These are phyloP conservation scores for Amanita subjunquillea DNA, from an alignment of 768 basidiomycete species.

Conservation along the genomic window DNA sequence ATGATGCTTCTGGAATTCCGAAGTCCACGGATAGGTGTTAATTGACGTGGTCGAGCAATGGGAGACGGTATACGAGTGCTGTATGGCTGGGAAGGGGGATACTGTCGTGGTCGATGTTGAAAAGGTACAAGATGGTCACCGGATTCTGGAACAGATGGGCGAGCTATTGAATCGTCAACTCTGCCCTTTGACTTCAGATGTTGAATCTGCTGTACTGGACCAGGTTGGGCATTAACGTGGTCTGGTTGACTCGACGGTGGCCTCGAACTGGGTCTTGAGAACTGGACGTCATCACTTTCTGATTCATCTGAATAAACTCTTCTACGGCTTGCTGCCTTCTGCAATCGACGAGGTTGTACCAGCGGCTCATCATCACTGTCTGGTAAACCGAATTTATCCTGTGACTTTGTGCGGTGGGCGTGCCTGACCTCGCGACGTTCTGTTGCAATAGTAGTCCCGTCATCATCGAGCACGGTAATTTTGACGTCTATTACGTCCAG, in stretches of 20 bases:
- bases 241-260: not conserved
- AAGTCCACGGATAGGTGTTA: conserved; percentile 55
- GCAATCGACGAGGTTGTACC: conserved; percentile 11
- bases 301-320: conserved; percentile 41
- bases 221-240: not conserved
- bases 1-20: conserved; percentile 23
- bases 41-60: conserved; percentile 40
- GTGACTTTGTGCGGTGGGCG: conserved; percentile 1
- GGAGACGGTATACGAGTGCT: conserved; percentile 13
- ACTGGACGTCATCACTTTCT: conserved; percentile 20
- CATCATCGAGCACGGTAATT: conserved; percentile 54
- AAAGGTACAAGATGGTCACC: not conserved
- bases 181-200: not conserved
- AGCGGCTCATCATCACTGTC: conserved; percentile 17
- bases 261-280: conserved; percentile 7
- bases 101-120: not conserved
- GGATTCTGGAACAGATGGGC: conserved; percentile 3
- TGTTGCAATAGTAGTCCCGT: conserved; percentile 45
- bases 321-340: conserved; percentile 9
- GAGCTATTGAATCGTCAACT: not conserved
- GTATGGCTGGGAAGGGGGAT: conserved; percentile 2
- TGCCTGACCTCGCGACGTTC: conserved; percentile 32
- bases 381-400: not conserved
- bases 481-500: conserved; percentile 52
- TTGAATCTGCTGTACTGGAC: not conserved